These are phyloP conservation scores for Rhizopogon rudus DNA, from an alignment of 768 basidiomycete genomes.

Conservation along the genomic window DNA sequence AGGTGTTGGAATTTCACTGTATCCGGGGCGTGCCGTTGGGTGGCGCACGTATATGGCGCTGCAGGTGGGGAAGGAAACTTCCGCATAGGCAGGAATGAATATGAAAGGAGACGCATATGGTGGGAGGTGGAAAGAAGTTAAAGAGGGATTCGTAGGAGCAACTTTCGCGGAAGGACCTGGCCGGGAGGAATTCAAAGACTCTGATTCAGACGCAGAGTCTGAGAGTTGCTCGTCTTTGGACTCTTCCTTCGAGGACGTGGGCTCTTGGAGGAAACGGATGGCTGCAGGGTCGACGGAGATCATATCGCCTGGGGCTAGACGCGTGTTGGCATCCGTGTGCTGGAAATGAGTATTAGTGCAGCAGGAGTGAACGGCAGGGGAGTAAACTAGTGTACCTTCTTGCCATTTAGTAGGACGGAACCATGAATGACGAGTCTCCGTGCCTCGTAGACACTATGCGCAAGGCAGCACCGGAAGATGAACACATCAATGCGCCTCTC, in stretches of 20 bases:
- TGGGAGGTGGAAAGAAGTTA: slow-evolving; percentile 83
- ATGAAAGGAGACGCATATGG: slow-evolving; percentile 85
- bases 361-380: not conserved
- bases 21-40: slow-evolving; percentile 93
- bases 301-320: slow-evolving; percentile 92
- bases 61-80: slow-evolving; percentile 83
- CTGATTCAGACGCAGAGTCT: not conserved
- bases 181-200: not conserved
- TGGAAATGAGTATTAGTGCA: slow-evolving; percentile 25
- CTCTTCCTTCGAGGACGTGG: slow-evolving; percentile 13
- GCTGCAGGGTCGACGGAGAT: slow-evolving; percentile 80
- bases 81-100: slow-evolving; percentile 90
- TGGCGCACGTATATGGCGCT: slow-evolving; percentile 92
- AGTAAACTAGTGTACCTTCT: slow-evolving; percentile 52
- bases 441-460: slow-evolving; percentile 86
- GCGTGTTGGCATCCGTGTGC: slow-evolving; percentile 82
- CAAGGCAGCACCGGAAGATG: slow-evolving; percentile 86
- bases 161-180: not conserved
- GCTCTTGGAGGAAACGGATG: slow-evolving; percentile 64
- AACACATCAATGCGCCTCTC: slow-evolving; percentile 92
- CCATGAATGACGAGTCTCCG: slow-evolving; percentile 83
- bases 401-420: slow-evolving; percentile 84
- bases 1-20: slow-evolving; percentile 93
- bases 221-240: slow-evolving; percentile 5
- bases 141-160: slow-evolving; percentile 11